phyloP scores from a whole-genome alignment of 257 asterid genomes.

The Scutellaria baicalensis region DNA sequence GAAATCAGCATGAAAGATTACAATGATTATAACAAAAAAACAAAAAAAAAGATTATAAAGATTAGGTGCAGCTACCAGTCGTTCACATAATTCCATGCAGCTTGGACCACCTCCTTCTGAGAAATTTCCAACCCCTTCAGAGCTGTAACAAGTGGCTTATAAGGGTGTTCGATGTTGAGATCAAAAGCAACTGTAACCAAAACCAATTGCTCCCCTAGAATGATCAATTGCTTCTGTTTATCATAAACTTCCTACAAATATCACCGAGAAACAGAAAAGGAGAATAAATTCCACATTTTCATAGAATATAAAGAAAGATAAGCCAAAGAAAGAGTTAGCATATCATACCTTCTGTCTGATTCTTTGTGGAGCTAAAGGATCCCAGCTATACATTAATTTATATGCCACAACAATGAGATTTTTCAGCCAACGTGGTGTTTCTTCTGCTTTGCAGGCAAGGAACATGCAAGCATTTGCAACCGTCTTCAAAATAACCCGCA shows the following conservation, averaged over 20 bases:
- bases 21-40: neutral
- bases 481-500: constrained; percentile 34
- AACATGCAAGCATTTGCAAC: constrained; percentile 51
- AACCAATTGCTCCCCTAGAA: constrained; percentile 44
- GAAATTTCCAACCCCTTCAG: constrained; percentile 39
- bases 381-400: constrained; percentile 43
- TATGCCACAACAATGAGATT: constrained; percentile 39
- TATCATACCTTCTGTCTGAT: constrained; percentile 43
- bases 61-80: constrained; percentile 37
- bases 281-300: neutral
- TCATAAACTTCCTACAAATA: constrained; percentile 40
- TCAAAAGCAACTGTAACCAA: constrained; percentile 54
- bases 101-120: constrained; percentile 38
- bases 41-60: neutral
- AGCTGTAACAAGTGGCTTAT: constrained; percentile 53
- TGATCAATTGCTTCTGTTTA: constrained; percentile 38
- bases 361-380: constrained; percentile 47
- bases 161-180: constrained; percentile 54
- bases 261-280: constrained; percentile 3
- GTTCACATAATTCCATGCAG: constrained; percentile 64
- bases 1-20: neutral
- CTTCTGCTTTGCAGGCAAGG: constrained; percentile 57
- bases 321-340: neutral
- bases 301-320: neutral
- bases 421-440: constrained; percentile 53